These are phyloP conservation scores for Colletotrichum simmondsii DNA, from an alignment of 2,329 filamentous ascomycete genomes.

Conservation along the genomic window DNA sequence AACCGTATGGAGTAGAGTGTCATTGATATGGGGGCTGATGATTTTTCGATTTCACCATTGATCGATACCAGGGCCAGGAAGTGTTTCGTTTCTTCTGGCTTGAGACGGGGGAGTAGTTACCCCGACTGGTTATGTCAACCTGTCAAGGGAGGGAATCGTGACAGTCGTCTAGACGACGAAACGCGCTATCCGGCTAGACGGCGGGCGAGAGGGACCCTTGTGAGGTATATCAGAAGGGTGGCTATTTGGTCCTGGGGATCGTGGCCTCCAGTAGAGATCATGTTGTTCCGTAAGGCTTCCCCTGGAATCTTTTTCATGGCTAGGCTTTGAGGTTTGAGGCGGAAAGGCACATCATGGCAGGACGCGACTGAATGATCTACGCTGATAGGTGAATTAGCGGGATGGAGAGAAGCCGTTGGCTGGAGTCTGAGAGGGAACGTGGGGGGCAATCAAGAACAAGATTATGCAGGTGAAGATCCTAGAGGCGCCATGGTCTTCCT, in stretches of 20 bases:
- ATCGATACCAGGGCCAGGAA: background rate
- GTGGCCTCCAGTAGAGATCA: conserved; percentile 4
- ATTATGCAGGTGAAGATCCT: background rate
- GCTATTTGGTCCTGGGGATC: background rate
- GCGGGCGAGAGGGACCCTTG: conserved; percentile 7
- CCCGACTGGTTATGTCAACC: background rate
- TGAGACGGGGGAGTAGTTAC: background rate
- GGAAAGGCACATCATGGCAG: background rate
- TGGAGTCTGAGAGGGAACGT: too few relatives aligned
- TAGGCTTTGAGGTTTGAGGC: background rate
- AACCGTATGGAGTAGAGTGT: background rate
- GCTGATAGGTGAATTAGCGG: background rate
- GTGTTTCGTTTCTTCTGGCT: conserved; percentile 24
- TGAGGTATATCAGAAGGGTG: conserved; percentile 15
- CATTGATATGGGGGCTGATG: background rate
- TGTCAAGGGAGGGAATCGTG: too few relatives aligned
- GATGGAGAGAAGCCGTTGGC: background rate
- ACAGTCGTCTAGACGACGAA: conserved; percentile 1
- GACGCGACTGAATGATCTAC: conserved; percentile 7
- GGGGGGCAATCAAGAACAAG: background rate
- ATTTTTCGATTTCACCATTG: background rate
- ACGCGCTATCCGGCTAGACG: background rate
- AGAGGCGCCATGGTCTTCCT: background rate
- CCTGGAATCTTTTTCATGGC: background rate
- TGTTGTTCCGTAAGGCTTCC: background rate